These are phyloP conservation scores for Colletotrichum orchidophilum DNA, from an alignment of 2,329 filamentous ascomycete genomes.

Conservation along the genomic window DNA sequence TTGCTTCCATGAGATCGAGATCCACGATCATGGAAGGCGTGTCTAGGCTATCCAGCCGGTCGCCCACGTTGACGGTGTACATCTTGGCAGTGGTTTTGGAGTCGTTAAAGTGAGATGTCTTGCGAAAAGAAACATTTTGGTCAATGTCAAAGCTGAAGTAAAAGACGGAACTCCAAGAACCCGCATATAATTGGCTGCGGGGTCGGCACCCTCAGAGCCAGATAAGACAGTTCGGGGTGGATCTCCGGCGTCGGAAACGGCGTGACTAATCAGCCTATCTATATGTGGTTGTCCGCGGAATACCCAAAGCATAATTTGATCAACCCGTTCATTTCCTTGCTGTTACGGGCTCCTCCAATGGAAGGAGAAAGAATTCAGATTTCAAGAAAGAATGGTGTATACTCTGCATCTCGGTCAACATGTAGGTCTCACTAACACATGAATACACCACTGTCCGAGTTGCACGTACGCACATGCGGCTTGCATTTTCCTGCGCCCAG, in stretches of 20 bases:
- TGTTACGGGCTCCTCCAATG: not conserved
- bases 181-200: not conserved
- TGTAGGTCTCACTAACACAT: not conserved
- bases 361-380: not conserved
- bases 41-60: slow-evolving; percentile 50
- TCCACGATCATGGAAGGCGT: slow-evolving; percentile 66
- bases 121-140: not conserved
- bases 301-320: not conserved
- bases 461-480: not conserved
- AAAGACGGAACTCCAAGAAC: not conserved
- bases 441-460: not conserved
- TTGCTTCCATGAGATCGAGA: slow-evolving; percentile 60
- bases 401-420: not conserved
- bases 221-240: not conserved
- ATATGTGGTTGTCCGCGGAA: not conserved
- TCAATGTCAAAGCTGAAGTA: not conserved
- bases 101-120: not conserved
- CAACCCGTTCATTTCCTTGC: not conserved
- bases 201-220: not conserved
- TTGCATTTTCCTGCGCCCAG: not conserved
- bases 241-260: not conserved
- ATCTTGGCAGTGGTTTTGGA: not conserved
- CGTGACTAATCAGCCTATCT: not conserved
- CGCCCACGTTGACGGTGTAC: slow-evolving; percentile 54
- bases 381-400: not conserved